phyloP scores from a whole-genome alignment of 169 alveolate genomes.

The Prorocentrum cordatum region DNA sequence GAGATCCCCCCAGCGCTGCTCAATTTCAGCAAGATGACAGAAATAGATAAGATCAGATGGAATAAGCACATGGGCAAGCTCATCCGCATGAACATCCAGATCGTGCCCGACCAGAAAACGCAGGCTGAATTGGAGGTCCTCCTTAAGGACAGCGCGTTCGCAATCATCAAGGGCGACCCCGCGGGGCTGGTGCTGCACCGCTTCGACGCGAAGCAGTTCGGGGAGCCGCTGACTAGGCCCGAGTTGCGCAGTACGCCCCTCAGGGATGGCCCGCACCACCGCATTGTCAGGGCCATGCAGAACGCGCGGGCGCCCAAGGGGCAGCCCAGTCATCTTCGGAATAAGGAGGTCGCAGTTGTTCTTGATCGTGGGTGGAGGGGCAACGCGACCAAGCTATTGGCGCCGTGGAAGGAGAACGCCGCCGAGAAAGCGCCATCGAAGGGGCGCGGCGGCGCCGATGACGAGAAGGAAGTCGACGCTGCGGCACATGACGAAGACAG shows the following conservation, averaged over 20 bases:
- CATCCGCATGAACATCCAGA: background rate
- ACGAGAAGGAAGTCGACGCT: no score
- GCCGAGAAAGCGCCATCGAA: no score
- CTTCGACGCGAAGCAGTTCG: background rate
- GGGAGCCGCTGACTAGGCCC: constrained; percentile 4
- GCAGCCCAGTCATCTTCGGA: background rate
- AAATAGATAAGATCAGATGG: background rate
- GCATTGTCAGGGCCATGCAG: background rate
- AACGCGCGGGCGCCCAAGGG: background rate
- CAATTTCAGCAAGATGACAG: background rate
- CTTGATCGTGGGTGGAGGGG: background rate
- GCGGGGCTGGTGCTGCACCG: background rate
- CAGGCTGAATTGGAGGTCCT: background rate
- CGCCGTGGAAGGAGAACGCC: constrained; percentile 12
- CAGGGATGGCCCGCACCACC: background rate
- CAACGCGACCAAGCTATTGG: background rate
- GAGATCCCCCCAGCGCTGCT: background rate
- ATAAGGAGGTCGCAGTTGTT: background rate
- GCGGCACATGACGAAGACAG: no score
- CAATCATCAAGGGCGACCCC: background rate
- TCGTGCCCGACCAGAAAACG: background rate
- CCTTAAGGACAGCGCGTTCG: background rate
- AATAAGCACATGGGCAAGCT: background rate
- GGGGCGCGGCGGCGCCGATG: no score
- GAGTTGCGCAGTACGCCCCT: background rate